Evolutionary conservation across 345 rosid species (phyloP).

Genomic region (Fremontodendron californicum): DNA sequence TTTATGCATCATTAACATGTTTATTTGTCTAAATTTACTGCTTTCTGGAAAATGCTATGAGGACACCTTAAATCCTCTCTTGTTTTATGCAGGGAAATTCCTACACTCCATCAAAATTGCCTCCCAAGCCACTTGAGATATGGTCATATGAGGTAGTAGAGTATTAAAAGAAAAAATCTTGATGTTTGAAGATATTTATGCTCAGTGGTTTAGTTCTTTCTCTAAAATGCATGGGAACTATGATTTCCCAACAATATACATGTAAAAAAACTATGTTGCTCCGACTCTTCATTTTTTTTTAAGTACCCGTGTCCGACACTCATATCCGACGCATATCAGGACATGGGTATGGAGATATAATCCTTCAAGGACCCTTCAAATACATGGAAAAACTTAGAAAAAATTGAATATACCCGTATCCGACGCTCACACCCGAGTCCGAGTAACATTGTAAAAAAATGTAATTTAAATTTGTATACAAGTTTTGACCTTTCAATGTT

Average conservation of each 20-base stretch:
- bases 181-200: background rate
- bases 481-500: constrained; percentile 3
- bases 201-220: background rate
- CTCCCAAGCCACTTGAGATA: constrained; percentile 79
- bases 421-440: too few species aligned
- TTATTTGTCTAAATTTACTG: background rate
- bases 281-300: too few species aligned
- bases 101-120: constrained; percentile 70
- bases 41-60: background rate
- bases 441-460: too few species aligned
- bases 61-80: background rate
- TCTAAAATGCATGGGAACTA: constrained; percentile 1
- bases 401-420: too few species aligned
- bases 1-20: background rate
- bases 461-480: background rate
- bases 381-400: too few species aligned
- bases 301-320: too few species aligned
- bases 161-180: background rate
- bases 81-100: constrained; percentile 58
- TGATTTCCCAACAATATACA: background rate
- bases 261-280: background rate
- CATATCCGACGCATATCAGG: too few species aligned
- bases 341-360: too few species aligned
- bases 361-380: too few species aligned
- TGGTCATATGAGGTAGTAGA: constrained; percentile 81